These are phyloP conservation scores for Kuraishia borneana DNA, from an alignment of 805 yeast species.

Conservation along the genomic window DNA sequence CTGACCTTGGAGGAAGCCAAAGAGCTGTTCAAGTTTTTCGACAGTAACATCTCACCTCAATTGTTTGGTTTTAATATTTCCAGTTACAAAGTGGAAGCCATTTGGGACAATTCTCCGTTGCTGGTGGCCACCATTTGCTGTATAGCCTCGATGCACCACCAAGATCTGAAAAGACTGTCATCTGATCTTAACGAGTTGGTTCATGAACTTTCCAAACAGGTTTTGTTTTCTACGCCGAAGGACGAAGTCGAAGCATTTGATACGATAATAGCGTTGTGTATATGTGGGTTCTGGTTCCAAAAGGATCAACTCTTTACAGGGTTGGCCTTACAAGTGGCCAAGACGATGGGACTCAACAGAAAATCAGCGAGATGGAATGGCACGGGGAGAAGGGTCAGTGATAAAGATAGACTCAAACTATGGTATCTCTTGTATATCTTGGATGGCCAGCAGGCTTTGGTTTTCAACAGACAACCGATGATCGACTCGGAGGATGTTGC, in stretches of 20 bases:
- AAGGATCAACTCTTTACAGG: conserved; percentile 58
- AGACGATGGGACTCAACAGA: conserved; percentile 33
- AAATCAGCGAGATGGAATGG: conserved; percentile 2
- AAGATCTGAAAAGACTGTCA: conserved; percentile 17
- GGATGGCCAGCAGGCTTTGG: conserved; percentile 60
- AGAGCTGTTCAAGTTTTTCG: conserved; percentile 40
- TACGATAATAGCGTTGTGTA: conserved; percentile 49
- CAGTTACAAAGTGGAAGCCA: conserved; percentile 30
- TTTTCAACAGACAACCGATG: conserved; percentile 45
- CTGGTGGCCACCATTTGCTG: conserved; percentile 49
- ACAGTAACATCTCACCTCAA: conserved; percentile 46
- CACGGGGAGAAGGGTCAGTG: conserved; percentile 12
- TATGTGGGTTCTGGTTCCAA: conserved; percentile 62
- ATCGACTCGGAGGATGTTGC: conserved; percentile 36
- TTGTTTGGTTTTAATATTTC: conserved; percentile 55
- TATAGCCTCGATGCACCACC: conserved; percentile 53
- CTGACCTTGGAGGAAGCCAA: conserved; percentile 21
- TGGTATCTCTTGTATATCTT: conserved; percentile 59
- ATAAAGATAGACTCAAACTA: conserved; percentile 39
- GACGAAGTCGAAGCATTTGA: conserved; percentile 41
- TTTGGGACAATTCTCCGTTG: conserved; percentile 48
- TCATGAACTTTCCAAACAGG: conserved; percentile 15
- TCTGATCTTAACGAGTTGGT: conserved; percentile 16
- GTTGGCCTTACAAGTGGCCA: conserved; percentile 55
- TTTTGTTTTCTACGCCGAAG: conserved; percentile 22